phyloP scores from a whole-genome alignment of 1,139 yeast species.

The Blastobotrys persicus region DNA sequence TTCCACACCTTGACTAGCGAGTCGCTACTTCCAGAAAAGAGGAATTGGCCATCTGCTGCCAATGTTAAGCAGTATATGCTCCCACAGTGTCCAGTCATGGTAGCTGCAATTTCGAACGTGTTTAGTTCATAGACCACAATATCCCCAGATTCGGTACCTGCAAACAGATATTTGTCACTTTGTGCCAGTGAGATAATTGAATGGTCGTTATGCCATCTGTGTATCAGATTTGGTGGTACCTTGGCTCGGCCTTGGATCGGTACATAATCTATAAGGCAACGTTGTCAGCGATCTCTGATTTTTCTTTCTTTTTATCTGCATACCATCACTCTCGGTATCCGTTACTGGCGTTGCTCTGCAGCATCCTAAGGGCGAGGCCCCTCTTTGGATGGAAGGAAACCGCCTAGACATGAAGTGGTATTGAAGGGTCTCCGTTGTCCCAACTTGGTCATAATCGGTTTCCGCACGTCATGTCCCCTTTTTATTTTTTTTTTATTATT shows the following conservation, averaged over 20 bases:
- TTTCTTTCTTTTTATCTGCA: slow-evolving; percentile 12
- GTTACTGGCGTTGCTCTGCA: slow-evolving; percentile 23
- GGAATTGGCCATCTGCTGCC: slow-evolving; percentile 54
- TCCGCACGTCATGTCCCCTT: background rate
- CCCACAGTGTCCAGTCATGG: slow-evolving; percentile 58
- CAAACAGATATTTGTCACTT: slow-evolving; percentile 61
- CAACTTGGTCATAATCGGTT: too few species aligned
- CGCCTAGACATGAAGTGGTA: background rate
- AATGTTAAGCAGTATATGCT: slow-evolving; percentile 69
- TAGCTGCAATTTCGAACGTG: slow-evolving; percentile 54
- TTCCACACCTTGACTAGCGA: slow-evolving; percentile 87
- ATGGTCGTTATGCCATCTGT: slow-evolving; percentile 71
- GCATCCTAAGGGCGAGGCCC: slow-evolving; percentile 20
- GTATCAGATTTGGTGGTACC: slow-evolving; percentile 44
- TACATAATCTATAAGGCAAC: slow-evolving; percentile 14
- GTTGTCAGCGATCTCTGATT: too few species aligned
- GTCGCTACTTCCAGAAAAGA: slow-evolving; percentile 89
- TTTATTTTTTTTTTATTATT: too few species aligned
- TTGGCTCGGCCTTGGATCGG: slow-evolving; percentile 15
- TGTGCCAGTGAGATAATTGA: slow-evolving; percentile 78
- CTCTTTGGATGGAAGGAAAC: background rate
- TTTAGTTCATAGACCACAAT: slow-evolving; percentile 67
- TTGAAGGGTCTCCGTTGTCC: too few species aligned
- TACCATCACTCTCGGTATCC: slow-evolving; percentile 11
- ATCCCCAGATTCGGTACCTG: slow-evolving; percentile 93